Base-by-base conservation (phyloP, 129 eudicot genomes). In the Rutidosis leptorrhynchoides region DNA sequence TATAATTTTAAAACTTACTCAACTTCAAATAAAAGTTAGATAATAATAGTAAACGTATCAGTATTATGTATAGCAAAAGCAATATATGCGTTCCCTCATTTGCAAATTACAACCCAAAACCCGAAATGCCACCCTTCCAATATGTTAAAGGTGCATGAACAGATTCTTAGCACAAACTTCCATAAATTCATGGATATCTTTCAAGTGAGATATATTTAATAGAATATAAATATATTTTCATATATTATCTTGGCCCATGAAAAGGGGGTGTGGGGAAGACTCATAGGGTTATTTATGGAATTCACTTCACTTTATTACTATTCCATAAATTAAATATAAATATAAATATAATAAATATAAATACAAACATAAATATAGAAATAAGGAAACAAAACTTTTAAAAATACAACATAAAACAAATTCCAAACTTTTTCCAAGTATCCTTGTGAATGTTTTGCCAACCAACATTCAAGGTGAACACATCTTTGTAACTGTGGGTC, bases 381-480 rank as follows among this genome's bases (percentile, higher is more conserved):
- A 54, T 35, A 67, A 20, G 26, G 33, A 59, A 60, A 59, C 56
- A 48, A 67, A 55, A 48, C 23, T 33, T 43, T 2, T 42, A 43
- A 57, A 2, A 65, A 45, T 12, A 45, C n/a, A n/a, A n/a, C n/a
- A n/a, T 74, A 45, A 62, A 59, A 33, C 19, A 48, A 75, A 60
- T 67, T 55, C 69, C 62, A 67, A 59, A 49, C 46, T 19, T 67
- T 65, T 67, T 81, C 66, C 74, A 76, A 59, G 87, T 74, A 66
- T 82, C 75, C 85, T 53, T 78, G 89, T 90, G 96, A 78, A 92
- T 83, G 86, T 88, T 73, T 58, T 65, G 80, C 87, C 83, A 93
- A 88, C 98, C 86, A 93, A 93, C 98, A 93, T 93, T 89, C 98
- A 88, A 90, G 86, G 88, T 80, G 89, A 88, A 71, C 84, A 81